These are phyloP conservation scores for Sodiomyces alkalinus DNA, from an alignment of 2,329 filamentous ascomycete genomes.

Conservation along the genomic window DNA sequence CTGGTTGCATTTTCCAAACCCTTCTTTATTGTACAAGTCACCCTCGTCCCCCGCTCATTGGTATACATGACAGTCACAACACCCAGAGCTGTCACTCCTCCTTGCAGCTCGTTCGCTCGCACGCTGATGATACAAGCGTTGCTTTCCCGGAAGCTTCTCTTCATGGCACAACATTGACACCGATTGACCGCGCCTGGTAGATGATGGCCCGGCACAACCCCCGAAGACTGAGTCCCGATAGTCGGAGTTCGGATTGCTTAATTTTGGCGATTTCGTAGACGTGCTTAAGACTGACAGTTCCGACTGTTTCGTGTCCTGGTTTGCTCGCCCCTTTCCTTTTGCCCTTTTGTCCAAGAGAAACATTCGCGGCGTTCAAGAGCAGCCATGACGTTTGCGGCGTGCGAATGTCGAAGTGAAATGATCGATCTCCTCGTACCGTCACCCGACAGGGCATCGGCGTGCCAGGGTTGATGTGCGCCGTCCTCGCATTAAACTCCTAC, in stretches of 20 bases:
- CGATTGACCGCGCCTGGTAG: slow-evolving; percentile 60
- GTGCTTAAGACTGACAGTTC: slow-evolving; percentile 82
- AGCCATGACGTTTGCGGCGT: slow-evolving; percentile 91
- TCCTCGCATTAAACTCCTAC: slow-evolving; percentile 94
- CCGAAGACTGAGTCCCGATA: slow-evolving; percentile 57
- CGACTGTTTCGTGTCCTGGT: slow-evolving; percentile 64
- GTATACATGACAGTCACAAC: no score
- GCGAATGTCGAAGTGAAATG: slow-evolving; percentile 84
- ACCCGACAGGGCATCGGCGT: slow-evolving; percentile 85
- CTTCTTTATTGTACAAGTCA: slow-evolving; percentile 1
- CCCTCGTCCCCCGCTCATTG: not conserved
- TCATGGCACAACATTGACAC: slow-evolving; percentile 54
- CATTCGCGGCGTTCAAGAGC: slow-evolving; percentile 68
- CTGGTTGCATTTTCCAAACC: slow-evolving; percentile 4
- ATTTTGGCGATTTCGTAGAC: slow-evolving; percentile 96
- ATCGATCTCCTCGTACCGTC: slow-evolving; percentile 80
- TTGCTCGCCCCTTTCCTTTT: slow-evolving; percentile 64
- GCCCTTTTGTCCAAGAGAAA: slow-evolving; percentile 56
- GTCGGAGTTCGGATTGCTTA: slow-evolving; percentile 63
- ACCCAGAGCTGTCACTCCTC: not conserved
- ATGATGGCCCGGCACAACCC: slow-evolving; percentile 62
- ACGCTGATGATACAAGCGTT: not conserved
- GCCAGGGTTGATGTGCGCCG: slow-evolving; percentile 65
- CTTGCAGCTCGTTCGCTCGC: not conserved
- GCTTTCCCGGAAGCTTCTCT: not conserved